phyloP scores from a whole-genome alignment of 179 eudicot species.

The Silene noctiflora region DNA sequence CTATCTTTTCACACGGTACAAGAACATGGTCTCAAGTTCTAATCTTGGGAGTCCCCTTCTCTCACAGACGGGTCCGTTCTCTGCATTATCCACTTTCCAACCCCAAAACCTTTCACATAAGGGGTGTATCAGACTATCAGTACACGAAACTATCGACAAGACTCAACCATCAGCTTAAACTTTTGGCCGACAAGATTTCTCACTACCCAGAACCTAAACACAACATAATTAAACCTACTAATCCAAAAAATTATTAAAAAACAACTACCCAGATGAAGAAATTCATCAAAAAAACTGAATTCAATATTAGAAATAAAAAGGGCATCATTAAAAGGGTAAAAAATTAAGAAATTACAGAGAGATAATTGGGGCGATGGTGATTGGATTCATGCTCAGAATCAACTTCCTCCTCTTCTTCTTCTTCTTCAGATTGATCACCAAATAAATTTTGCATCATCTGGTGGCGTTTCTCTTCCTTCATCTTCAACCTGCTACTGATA shows the following conservation, averaged over 20 bases:
- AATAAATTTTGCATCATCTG: conserved; percentile 88
- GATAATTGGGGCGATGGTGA: conserved; percentile 58
- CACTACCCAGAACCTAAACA: background rate
- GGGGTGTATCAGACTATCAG: too few relatives aligned
- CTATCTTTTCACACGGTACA: too few relatives aligned
- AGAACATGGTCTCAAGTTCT: too few relatives aligned
- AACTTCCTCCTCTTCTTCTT: conserved; percentile 49
- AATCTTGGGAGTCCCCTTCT: too few relatives aligned
- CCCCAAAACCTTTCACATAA: too few relatives aligned
- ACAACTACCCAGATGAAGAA: background rate
- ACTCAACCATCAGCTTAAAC: conserved; percentile 24
- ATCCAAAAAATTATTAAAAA: background rate
- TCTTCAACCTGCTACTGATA: conserved; percentile 7
- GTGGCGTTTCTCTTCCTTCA: conserved; percentile 73
- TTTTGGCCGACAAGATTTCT: too few relatives aligned
- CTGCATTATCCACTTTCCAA: too few relatives aligned
- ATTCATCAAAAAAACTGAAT: background rate
- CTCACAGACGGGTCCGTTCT: too few relatives aligned
- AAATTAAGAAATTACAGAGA: conserved; percentile 36
- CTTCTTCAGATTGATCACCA: conserved; percentile 85
- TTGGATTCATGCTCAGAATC: conserved; percentile 72
- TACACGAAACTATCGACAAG: too few relatives aligned
- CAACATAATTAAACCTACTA: background rate
- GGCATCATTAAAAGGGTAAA: too few relatives aligned
- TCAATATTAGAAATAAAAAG: background rate